Evolutionary conservation across 441 rosid species (phyloP), one percentile per base, ranked within the genome.

Genomic region (Pelargonium fulgidum): DNA sequence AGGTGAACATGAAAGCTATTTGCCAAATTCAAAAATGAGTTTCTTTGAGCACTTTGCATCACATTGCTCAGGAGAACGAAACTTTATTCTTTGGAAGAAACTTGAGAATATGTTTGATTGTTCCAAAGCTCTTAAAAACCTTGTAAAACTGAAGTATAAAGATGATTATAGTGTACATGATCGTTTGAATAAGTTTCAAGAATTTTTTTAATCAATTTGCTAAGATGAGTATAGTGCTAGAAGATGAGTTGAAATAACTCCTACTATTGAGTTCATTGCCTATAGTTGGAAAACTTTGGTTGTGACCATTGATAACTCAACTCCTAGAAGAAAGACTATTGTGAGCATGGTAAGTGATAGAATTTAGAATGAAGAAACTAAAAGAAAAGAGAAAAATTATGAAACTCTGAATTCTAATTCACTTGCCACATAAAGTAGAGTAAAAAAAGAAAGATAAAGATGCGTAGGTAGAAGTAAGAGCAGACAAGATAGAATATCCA

Each of bases 311-410:
- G 52, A 8, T 29, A 63, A 76, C 59, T 76, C 69, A 10, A 7
- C 44, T 10, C 63, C 52, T 7, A 9, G 54, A 14, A 67, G 76
- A 0, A 63, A 11, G 4, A 0, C 72, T 4, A 24, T 13, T 12
- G 2, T 54, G 69, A 12, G 26, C 1, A 41, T 72, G 4, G 41
- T 68, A 4, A 68, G 56, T 1, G 65, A 50, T 0, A 67, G 17
- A 5, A 5, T 76, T 14, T n/a, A 62, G 12, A 71, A 76, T 42
- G 62, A 76, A 48, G 75, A 75, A 36, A 20, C 13, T 12, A 7
- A 17, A 36, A 39, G 48, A 58, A 74, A 70, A 16, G 1, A 13
- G 1, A 7, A 9, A 2, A 33, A 7, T 6, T 39, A 3, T 9
- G 3, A 12, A 9, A 1, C 13, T 56, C 26, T 16, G 0, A 3